Evolutionary conservation across 106 monocot species (phyloP).

Genomic region (Allium sativum): DNA sequence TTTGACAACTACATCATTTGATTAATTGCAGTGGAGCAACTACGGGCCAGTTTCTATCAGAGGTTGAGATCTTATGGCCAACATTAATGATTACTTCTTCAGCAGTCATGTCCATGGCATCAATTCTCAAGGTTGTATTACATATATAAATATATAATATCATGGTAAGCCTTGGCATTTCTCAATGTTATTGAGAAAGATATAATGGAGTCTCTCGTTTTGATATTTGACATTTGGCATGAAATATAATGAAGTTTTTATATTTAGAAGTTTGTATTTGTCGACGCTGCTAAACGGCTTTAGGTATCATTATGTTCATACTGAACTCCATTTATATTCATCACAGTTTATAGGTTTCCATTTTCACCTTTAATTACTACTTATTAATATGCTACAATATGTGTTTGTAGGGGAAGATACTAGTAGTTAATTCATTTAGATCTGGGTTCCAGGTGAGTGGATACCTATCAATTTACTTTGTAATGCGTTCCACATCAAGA

Average conservation of each 20-base stretch:
- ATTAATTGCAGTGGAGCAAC: conserved; percentile 54
- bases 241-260: not conserved
- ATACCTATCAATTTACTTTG: not conserved
- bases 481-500: not conserved
- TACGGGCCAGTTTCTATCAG: conserved; percentile 49
- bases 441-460: conserved; percentile 83
- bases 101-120: conserved; percentile 91
- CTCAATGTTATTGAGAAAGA: no score
- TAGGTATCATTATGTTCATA: conserved; percentile 31
- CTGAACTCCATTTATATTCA: no score
- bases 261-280: conserved; percentile 84
- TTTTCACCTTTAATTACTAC: no score
- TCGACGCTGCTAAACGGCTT: conserved; percentile 73
- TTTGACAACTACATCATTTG: not conserved
- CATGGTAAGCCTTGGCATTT: not conserved
- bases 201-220: not conserved
- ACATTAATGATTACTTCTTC: conserved; percentile 82
- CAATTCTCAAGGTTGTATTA: conserved; percentile 80
- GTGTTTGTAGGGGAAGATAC: conserved; percentile 72
- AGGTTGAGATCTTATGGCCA: conserved; percentile 67
- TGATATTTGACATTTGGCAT: no score
- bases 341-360: no score
- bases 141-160: no score
- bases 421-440: conserved; percentile 97
- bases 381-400: no score